Base-by-base conservation (phyloP, 768 basidiomycete species). In the Lactifluus hygrophoroides region DNA sequence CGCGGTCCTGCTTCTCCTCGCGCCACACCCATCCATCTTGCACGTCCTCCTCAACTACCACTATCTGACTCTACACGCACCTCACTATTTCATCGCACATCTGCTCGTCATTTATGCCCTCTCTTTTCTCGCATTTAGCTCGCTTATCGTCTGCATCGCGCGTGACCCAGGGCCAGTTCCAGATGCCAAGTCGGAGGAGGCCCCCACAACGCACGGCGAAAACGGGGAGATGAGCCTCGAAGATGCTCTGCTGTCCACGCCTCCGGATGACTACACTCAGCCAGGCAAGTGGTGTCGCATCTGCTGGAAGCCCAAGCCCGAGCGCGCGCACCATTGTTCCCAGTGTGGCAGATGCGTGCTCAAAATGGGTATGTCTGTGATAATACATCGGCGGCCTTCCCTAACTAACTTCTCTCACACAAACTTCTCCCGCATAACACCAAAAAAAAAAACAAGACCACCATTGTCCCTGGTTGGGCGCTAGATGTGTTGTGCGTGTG, bases 401-500 rank as follows among this genome's bases (percentile, higher is more conserved):
- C 32, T 16, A 32, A 25, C 40, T 43, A 44, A n/a, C n/a, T n/a
- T n/a, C n/a, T n/a, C n/a, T n/a, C n/a, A n/a, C n/a, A n/a, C n/a
- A n/a, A n/a, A n/a, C n/a, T n/a, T n/a, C n/a, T n/a, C n/a, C n/a
- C n/a, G n/a, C n/a, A n/a, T n/a, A n/a, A n/a, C n/a, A n/a, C n/a
- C n/a, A n/a, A n/a, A n/a, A n/a, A n/a, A n/a, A n/a, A n/a, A n/a
- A n/a, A n/a, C n/a, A 64, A 91, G 89, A 93, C 69, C 90, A 92
- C 66, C 90, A 93, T 66, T 93, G 90, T 67, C 86, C 85, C 6
- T 93, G 90, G 90, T 72, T 92, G 23, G 90, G 84, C 37, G 72
- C 77, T 46, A 85, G 77, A 67, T 93, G 90, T 69, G 79, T 93
- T 57, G 89, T 88, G 68, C 69, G 85, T 72, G 5, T 28, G 17